Base-by-base conservation (phyloP, 2,329 filamentous ascomycete species). In the Cordyceps pruinosa region DNA sequence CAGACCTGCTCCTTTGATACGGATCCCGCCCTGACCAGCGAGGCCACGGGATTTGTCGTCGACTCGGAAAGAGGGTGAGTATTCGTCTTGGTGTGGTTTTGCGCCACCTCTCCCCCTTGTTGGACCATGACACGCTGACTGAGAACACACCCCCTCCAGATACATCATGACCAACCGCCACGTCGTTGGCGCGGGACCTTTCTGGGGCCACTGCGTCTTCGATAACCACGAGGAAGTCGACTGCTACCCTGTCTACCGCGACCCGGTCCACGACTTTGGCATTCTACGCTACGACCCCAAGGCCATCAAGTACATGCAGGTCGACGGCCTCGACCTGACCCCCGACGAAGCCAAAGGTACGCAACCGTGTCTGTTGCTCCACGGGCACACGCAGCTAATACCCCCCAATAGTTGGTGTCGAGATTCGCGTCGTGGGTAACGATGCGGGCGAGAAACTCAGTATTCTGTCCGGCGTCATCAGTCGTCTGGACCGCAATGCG, bases 221-320 rank as follows among this genome's bases (percentile, higher is more conserved):
- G 95, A 99, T 72, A 99, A 99, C 70, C 94, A 99, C 72, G 94
- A 99, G 64, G 82, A 95, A 77, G 94, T 94, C 65, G 94, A 99
- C 70, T 93, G 95, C 48, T 90, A 91, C 68, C 94, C 94, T 9
- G 91, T 99, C 50, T 99, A 99, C 75, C 90, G 94, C 67, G 94
- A 99, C 68, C 95, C 94, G 17, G 93, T 99, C 28, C 94, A 99
- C 78, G 94, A 99, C 72, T 99, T 99, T 66, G 94, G 94, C 61
- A 95, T 99, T 65, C 83, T 99, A 51, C 87, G 94, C 68, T 99
- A 99, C 75, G 90, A 99, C 66, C 94, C 94, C 39, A 90, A 90
- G 68, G 88, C 88, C 9, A 96, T 99, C 77, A 96, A 96, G 71
- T 97, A 99, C 73, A 96, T 99, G 91, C 86, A 89, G 10, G 81